These are phyloP conservation scores for Dothistroma septosporum DNA, from an alignment of 2,329 filamentous ascomycete genomes.

Conservation along the genomic window DNA sequence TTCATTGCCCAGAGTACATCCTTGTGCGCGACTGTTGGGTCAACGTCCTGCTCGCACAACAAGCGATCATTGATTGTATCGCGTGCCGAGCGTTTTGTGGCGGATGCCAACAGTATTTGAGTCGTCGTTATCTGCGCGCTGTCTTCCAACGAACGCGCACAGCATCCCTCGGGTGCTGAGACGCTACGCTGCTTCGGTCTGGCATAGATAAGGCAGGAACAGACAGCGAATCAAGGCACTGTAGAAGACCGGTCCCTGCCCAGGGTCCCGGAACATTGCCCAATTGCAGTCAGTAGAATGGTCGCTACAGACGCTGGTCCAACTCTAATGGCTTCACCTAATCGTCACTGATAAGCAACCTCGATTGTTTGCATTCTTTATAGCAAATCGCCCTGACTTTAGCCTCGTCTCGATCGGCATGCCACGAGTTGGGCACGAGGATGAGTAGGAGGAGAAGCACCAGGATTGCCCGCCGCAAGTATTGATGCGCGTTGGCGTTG, in stretches of 20 bases:
- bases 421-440: neutral
- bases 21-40: neutral
- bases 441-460: neutral
- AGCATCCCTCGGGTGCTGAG: neutral
- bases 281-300: neutral
- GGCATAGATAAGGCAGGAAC: neutral
- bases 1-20: neutral
- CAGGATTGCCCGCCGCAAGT: neutral
- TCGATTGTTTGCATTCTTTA: neutral
- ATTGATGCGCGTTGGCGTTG: neutral
- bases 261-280: neutral
- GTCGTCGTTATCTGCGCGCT: neutral
- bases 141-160: neutral
- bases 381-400: neutral
- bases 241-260: neutral
- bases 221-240: neutral
- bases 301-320: neutral
- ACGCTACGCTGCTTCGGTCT: neutral
- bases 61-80: neutral
- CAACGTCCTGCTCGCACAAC: neutral
- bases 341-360: slow-evolving; percentile 1
- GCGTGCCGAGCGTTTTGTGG: neutral
- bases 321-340: neutral
- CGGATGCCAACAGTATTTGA: slow-evolving; percentile 2
- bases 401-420: neutral